phyloP scores from a whole-genome alignment of 345 rosid genomes.

The Salix caprea region DNA sequence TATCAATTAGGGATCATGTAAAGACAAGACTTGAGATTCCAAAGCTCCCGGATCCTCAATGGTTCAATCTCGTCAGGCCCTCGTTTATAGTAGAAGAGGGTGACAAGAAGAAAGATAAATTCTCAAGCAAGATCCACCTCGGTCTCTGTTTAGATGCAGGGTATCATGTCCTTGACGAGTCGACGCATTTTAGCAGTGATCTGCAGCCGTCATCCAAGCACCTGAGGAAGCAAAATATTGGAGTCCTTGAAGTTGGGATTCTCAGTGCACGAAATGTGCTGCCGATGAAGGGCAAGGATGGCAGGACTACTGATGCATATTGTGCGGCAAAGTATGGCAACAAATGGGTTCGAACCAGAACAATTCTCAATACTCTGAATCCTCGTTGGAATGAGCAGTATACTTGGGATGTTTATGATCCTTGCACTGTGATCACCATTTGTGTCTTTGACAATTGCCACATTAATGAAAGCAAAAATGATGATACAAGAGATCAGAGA shows the following conservation, averaged over 20 bases:
- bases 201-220: slow-evolving; percentile 33
- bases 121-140: slow-evolving; percentile 29
- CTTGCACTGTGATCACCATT: slow-evolving; percentile 34
- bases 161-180: slow-evolving; percentile 34
- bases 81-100: slow-evolving; percentile 16
- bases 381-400: slow-evolving; percentile 38
- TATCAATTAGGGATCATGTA: not conserved
- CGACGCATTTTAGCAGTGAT: slow-evolving; percentile 32
- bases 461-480: slow-evolving; percentile 20
- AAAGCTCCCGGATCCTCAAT: slow-evolving; percentile 24
- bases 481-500: slow-evolving; percentile 22
- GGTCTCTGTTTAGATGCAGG: slow-evolving; percentile 24
- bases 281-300: slow-evolving; percentile 29
- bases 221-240: slow-evolving; percentile 26
- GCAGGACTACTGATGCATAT: slow-evolving; percentile 28
- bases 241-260: slow-evolving; percentile 31
- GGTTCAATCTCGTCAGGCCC: slow-evolving; percentile 18
- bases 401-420: slow-evolving; percentile 34
- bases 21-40: slow-evolving; percentile 17
- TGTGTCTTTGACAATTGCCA: slow-evolving; percentile 32
- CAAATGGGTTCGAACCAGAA: slow-evolving; percentile 36
- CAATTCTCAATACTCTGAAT: slow-evolving; percentile 21
- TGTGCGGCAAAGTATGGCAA: slow-evolving; percentile 32
- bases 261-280: slow-evolving; percentile 25
- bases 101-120: slow-evolving; percentile 26